A percentile compares a stretch with the other conserved stretches of the same genome.
Evolutionary conservation across 345 rosid genomes (phyloP).

Genomic region (Eucalyptus pauciflora): DNA sequence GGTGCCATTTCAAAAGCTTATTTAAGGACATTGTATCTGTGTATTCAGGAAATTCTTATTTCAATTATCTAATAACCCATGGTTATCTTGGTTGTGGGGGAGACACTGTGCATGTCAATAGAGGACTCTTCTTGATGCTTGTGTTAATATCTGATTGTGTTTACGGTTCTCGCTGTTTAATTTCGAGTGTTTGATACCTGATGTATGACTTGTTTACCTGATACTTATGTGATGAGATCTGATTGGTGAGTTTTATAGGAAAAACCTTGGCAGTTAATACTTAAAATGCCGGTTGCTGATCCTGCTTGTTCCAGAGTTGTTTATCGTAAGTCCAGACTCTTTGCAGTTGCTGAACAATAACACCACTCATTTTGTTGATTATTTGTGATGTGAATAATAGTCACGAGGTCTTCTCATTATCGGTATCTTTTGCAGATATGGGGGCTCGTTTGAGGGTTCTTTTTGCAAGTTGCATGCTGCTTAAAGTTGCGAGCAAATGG

Average conservation of each 20-base stretch:
- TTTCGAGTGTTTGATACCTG: not conserved
- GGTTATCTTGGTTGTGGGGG: not conserved
- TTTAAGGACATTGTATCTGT: not conserved
- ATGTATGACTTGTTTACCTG: not conserved
- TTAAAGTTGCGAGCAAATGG: not conserved
- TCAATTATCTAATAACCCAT: not conserved
- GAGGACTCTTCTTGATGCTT: not conserved
- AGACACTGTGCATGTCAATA: not conserved
- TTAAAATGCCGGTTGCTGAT: not conserved
- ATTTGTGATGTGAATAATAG: not conserved
- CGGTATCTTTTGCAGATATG: not conserved
- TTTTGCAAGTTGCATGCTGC: not conserved
- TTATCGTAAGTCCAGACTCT: not conserved
- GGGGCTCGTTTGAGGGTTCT: not conserved
- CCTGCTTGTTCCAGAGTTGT: not conserved
- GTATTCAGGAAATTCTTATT: not conserved
- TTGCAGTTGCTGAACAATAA: not conserved
- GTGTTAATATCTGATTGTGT: not conserved
- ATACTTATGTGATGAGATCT: not conserved
- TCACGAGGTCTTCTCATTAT: not conserved
- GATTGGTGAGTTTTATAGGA: not conserved
- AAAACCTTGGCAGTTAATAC: not conserved
- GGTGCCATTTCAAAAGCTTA: not conserved
- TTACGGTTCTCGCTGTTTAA: not conserved
- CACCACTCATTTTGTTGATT: not conserved